Conservation (phyloP, 805 yeast genomes). For the Candida palmyrensis region DNA sequence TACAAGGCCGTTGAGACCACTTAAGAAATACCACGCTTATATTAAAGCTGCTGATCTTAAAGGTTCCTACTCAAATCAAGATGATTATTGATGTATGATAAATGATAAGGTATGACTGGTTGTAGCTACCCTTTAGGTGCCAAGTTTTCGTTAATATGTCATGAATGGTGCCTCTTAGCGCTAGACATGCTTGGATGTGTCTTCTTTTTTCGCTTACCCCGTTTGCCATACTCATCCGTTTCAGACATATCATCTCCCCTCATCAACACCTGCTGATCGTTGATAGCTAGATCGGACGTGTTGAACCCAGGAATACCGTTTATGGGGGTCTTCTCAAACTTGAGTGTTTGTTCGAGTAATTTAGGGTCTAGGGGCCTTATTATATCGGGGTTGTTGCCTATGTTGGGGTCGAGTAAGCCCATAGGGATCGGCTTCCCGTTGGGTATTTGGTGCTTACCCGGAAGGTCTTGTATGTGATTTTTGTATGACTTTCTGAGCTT, state of each 20-base stretch:
- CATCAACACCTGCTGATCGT: conserved; percentile 39
- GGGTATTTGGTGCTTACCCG: conserved; percentile 75
- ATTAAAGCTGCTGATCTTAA: conserved; percentile 18
- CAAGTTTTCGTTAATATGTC: conserved; percentile 3
- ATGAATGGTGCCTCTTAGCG: conserved; percentile 32
- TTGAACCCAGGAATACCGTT: conserved; percentile 78
- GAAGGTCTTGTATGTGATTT: conserved; percentile 81
- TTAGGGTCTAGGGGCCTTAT: conserved; percentile 47
- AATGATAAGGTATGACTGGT: conserved; percentile 1
- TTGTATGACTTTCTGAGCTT: conserved; percentile 93
- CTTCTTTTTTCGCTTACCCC: conserved; percentile 33
- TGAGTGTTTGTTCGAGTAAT: conserved; percentile 45
- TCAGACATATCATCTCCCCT: conserved; percentile 38
- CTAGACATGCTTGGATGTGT: conserved; percentile 27
- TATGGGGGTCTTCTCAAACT: conserved; percentile 59
- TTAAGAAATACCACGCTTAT: conserved; percentile 17
- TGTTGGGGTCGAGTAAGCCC: conserved; percentile 32
- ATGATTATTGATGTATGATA: conserved; percentile 1
- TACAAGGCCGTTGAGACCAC: conserved; percentile 16
- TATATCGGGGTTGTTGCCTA: conserved; percentile 37
- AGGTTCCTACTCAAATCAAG: background rate
- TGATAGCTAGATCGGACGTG: conserved; percentile 58
- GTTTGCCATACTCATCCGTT: conserved; percentile 30
- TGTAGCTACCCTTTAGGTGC: no score
- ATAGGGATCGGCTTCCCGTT: conserved; percentile 30